phyloP scores from a whole-genome alignment of 192 early-diverging fungal genomes.

The Mortierella claussenii region DNA sequence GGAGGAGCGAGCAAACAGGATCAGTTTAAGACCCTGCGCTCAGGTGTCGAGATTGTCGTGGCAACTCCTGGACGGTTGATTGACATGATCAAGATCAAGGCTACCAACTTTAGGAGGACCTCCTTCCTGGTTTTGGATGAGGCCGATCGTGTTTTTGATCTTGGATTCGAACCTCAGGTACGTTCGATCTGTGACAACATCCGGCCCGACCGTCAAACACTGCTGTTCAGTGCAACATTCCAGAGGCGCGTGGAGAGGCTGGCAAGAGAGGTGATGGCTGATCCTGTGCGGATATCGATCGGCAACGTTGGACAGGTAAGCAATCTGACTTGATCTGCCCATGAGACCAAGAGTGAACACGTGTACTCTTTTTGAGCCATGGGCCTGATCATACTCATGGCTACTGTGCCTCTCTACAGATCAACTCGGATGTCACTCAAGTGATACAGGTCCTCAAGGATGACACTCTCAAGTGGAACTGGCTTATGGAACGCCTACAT shows the following conservation, averaged over 20 bases:
- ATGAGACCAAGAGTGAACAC: neutral
- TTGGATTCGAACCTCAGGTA: slow-evolving; percentile 89
- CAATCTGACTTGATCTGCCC: neutral
- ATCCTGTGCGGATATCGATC: slow-evolving; percentile 79
- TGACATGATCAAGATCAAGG: slow-evolving; percentile 91
- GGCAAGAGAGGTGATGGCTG: slow-evolving; percentile 74
- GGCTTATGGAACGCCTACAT: slow-evolving; percentile 70
- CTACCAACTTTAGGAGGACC: slow-evolving; percentile 81
- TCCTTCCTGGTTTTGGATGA: slow-evolving; percentile 94
- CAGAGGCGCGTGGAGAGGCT: slow-evolving; percentile 74
- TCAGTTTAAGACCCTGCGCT: slow-evolving; percentile 83
- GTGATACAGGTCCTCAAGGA: slow-evolving; percentile 68
- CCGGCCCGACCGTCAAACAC: slow-evolving; percentile 83
- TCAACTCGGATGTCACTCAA: slow-evolving; percentile 84
- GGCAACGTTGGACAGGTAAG: slow-evolving; percentile 71
- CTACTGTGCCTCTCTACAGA: slow-evolving; percentile 21
- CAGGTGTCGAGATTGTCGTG: slow-evolving; percentile 81
- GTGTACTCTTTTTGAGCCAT: no score
- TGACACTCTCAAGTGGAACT: slow-evolving; percentile 78
- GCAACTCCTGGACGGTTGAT: slow-evolving; percentile 89
- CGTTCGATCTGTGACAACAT: slow-evolving; percentile 83
- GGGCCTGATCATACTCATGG: no score
- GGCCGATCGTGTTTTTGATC: slow-evolving; percentile 97
- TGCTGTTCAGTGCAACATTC: slow-evolving; percentile 87
- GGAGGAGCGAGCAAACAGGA: slow-evolving; percentile 87